Conservation (phyloP, 768 basidiomycete species). For the Auriscalpium microsporum region DNA sequence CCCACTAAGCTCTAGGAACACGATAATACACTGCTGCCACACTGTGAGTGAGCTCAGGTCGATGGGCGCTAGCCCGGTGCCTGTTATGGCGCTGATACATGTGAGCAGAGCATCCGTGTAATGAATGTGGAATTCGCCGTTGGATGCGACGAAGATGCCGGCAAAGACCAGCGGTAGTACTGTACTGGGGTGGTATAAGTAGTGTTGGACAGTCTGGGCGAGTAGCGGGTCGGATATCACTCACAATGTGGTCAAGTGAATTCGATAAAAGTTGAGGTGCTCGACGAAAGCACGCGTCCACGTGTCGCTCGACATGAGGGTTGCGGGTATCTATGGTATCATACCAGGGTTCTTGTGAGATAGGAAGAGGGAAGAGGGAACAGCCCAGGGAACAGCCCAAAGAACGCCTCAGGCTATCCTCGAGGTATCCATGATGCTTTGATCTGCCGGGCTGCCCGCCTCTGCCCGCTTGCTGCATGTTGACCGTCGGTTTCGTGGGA, state of each 20-base stretch:
- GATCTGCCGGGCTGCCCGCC: too few species aligned
- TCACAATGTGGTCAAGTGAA: slow-evolving; percentile 24
- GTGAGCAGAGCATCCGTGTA: slow-evolving; percentile 34
- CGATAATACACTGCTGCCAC: slow-evolving; percentile 22
- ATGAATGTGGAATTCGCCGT: slow-evolving; percentile 26
- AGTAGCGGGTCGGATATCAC: not conserved
- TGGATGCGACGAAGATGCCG: slow-evolving; percentile 37
- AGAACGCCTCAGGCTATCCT: too few species aligned
- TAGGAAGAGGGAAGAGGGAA: too few species aligned
- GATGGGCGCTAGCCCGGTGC: slow-evolving; percentile 23
- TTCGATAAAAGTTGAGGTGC: slow-evolving; percentile 28
- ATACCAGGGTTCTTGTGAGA: too few species aligned
- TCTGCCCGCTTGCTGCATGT: too few species aligned
- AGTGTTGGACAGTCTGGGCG: not conserved
- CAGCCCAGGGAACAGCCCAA: too few species aligned
- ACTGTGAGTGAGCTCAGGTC: slow-evolving; percentile 23
- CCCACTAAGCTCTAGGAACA: slow-evolving; percentile 19
- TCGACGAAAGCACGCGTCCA: not conserved
- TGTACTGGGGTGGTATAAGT: slow-evolving; percentile 12
- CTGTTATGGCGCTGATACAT: slow-evolving; percentile 29
- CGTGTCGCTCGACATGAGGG: too few species aligned
- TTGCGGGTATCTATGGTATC: too few species aligned
- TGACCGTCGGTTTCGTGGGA: too few species aligned
- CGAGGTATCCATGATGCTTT: too few species aligned
- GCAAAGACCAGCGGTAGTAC: slow-evolving; percentile 32